A percentile compares a stretch with the other conserved stretches of the same genome.
phyloP scores from a whole-genome alignment of 176 grass and related monocot species.

The Oryza punctata region DNA sequence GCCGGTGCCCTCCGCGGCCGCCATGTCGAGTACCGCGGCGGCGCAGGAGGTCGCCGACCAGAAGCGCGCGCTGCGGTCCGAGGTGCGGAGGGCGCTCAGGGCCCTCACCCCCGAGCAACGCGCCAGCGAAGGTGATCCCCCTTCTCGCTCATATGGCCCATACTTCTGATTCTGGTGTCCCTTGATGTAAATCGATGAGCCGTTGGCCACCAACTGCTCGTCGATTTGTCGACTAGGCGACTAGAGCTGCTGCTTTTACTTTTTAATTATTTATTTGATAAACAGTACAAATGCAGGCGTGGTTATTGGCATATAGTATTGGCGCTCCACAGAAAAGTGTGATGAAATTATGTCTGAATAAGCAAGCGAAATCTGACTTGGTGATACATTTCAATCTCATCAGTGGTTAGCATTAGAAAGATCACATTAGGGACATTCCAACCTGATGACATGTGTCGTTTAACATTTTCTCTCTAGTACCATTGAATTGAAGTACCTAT shows the following conservation, averaged over 20 bases:
- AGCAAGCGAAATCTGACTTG: background rate
- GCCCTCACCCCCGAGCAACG: conserved; percentile 64
- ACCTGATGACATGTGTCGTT: background rate
- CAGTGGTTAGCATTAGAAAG: conserved; percentile 3
- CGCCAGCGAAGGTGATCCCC: conserved; percentile 65
- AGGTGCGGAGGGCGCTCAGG: conserved; percentile 75
- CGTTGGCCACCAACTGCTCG: conserved; percentile 24
- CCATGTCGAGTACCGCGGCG: conserved; percentile 40
- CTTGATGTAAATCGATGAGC: background rate
- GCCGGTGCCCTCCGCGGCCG: conserved; percentile 7
- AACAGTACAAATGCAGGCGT: too few relatives aligned
- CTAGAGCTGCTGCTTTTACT: background rate
- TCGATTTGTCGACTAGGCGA: conserved; percentile 12
- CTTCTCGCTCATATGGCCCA: background rate
- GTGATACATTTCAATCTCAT: background rate
- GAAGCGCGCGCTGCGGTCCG: conserved; percentile 73
- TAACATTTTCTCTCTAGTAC: background rate
- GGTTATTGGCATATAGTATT: background rate
- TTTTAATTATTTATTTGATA: too few relatives aligned
- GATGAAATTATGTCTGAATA: background rate
- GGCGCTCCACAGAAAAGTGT: background rate
- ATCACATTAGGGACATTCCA: background rate
- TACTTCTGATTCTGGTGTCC: background rate
- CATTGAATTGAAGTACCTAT: background rate
- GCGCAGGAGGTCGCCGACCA: conserved; percentile 47